Evolutionary conservation across 139 green algal genomes (phyloP), one percentile per base, ranked within the genome.

Genomic region (Chlamydomonas asymmetrica): DNA sequence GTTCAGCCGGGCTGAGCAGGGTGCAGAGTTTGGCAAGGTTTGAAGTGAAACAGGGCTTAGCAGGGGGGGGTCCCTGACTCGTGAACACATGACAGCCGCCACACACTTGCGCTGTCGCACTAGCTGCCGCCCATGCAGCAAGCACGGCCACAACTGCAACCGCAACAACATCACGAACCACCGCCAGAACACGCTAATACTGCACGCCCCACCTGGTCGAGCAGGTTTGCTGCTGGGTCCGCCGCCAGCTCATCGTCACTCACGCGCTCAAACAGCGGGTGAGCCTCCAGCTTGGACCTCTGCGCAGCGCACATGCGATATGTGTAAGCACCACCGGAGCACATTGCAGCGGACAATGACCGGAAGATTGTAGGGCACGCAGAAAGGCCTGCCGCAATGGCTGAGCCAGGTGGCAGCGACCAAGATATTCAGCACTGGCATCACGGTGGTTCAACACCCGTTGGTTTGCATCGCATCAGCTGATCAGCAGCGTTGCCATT

Each of bases 201-300:
- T 66, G 23, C 25, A 18, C 9, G 6, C 16, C 66, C 31, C 29
- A 73, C 68, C 35, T 63, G 61, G 18, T 50, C 82, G 39, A 98
- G 88, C 69, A 97, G 79, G 9, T 69, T 66, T 7, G 88, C 91
- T 1, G 88, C 92, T 3, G 82, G 71, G 66, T 98, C 94, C 0
- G n/a, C 57, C 3, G 82, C 89, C 38, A 98, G 78, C 78, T 98
- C 96, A 43, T 92, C 90, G 31, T 96, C 87, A 4, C 74, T 82
- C 0, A 99, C 50, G 1, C 81, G 84, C 75, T 95, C 82, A 81
- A 97, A 98, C 74, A 97, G 75, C 4, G 92, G 92, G 74, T 98
- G 95, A 16, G 76, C 74, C 31, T 93, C 88, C 49, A 98, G 79
- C 73, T 95, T 94, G 18, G 85, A 76, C 6, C 64, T 56, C 80